phyloP scores from a whole-genome alignment of 169 alveolate species.

The Plasmodium gallinaceum region DNA sequence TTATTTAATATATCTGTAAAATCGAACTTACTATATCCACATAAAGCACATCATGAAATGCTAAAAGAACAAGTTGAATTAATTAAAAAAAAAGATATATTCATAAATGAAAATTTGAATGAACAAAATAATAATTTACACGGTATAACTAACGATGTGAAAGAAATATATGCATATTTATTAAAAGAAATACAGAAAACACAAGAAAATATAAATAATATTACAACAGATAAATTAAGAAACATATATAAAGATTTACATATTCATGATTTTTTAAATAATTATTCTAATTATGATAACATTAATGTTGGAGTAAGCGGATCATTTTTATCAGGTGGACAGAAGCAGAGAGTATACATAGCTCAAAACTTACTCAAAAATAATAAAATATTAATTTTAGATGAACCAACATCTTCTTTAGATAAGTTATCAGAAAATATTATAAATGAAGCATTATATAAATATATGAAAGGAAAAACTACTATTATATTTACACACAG shows the following conservation, averaged over 20 bases:
- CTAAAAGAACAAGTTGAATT: slow-evolving; percentile 40
- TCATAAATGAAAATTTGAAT: background rate
- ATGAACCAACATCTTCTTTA: slow-evolving; percentile 83
- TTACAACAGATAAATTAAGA: slow-evolving; percentile 90
- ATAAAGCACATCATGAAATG: slow-evolving; percentile 59
- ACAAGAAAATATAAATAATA: slow-evolving; percentile 91
- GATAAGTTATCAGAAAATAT: slow-evolving; percentile 80
- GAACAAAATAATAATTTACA: background rate
- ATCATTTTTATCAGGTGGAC: slow-evolving; percentile 90
- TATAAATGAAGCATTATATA: slow-evolving; percentile 51
- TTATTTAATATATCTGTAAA: slow-evolving; percentile 31
- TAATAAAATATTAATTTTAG: slow-evolving; percentile 79
- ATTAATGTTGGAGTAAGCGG: slow-evolving; percentile 94
- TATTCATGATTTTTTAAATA: slow-evolving; percentile 91
- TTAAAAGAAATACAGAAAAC: slow-evolving; percentile 75
- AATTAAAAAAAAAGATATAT: slow-evolving; percentile 12
- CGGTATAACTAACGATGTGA: background rate
- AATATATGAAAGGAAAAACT: slow-evolving; percentile 66
- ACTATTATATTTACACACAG: slow-evolving; percentile 63
- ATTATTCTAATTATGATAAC: slow-evolving; percentile 87
- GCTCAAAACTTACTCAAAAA: slow-evolving; percentile 78
- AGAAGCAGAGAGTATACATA: slow-evolving; percentile 79
- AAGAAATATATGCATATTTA: slow-evolving; percentile 34
- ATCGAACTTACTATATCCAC: slow-evolving; percentile 34
- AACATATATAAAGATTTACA: slow-evolving; percentile 90